Evolutionary conservation across 2,329 filamentous ascomycete genomes (phyloP), one percentile per base, ranked within the genome.

Genomic region (Thelonectria discophora): DNA sequence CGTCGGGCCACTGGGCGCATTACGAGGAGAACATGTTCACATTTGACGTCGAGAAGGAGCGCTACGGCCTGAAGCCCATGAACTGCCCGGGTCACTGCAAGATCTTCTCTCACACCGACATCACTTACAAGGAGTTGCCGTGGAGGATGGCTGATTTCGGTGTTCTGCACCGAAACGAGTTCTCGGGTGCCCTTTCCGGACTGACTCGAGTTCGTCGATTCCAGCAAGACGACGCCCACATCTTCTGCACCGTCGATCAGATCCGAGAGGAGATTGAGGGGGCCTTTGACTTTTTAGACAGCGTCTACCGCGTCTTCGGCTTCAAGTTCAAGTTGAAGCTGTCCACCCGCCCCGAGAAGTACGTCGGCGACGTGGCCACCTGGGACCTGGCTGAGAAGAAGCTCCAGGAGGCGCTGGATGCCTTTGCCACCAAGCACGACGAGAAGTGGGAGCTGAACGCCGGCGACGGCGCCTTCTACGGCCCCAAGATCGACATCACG

Each of bases 401-500:
- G 76, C 84, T 99, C 52, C 89, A 88, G 73, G 84, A 89, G 63
- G 92, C 94, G 17, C 84, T 99, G 50, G 86, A 95, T 67, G 85
- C 89, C 65, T 98, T 97, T 77, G 84, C 87, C 58, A 79, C 79
- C 18, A 76, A 78, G 58, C 77, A 78, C 37, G 86, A 89, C 62
- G 84, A 88, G 34, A 82, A 88, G 65, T 99, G 95, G 95, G 90
- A 92, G 76, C 83, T 97, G 53, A 97, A 98, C 78, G 90, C 93
- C 62, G 95, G 94, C 59, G 95, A 99, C 72, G 95, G 95, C 74
- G 95, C 95, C 55, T 99, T 98, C 81, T 99, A 99, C 77, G 95
- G 95, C 2, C 95, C 95, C 53, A 99, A 99, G 86, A 97, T 98
- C 71, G 95, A 99, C 72, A 95, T 99, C 74, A 96, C 92, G 64